Percentiles rank a stretch among this genome's conserved stretches.
These are phyloP conservation scores for Cornus kousa DNA, from an alignment of 148 eudicot genomes.

Conservation along the genomic window DNA sequence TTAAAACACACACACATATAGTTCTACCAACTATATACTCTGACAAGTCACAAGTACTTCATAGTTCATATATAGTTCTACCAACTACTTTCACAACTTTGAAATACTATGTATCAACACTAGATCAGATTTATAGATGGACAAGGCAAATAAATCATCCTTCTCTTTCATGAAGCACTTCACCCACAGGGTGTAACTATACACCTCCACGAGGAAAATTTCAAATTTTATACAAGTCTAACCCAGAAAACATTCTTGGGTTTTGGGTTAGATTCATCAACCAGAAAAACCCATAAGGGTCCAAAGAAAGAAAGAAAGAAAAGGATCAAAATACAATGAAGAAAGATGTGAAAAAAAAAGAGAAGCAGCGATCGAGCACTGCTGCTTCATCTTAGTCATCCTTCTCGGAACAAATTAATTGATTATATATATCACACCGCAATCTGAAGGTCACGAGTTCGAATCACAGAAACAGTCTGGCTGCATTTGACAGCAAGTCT, in stretches of 20 bases:
- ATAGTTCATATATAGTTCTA: too few species aligned
- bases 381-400: conserved; percentile 23
- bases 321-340: neutral
- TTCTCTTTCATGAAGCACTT: neutral
- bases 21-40: too few species aligned
- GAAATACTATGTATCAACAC: too few species aligned
- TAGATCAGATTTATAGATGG: neutral
- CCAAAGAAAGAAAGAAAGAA: neutral
- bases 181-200: conserved; percentile 17
- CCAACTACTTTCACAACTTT: too few species aligned
- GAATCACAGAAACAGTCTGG: too few species aligned
- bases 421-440: too few species aligned
- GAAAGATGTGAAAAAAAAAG: conserved; percentile 29
- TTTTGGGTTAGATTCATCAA: conserved; percentile 19
- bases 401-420: conserved; percentile 14
- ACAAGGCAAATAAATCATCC: neutral
- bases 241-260: conserved; percentile 23
- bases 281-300: neutral
- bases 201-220: conserved; percentile 35
- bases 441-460: too few species aligned
- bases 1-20: too few species aligned
- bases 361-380: conserved; percentile 1
- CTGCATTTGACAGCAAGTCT: too few species aligned
- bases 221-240: conserved; percentile 22
- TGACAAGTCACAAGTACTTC: too few species aligned